A percentile compares a stretch with the other conserved stretches of the same genome.
Conservation (phyloP, 2,329 filamentous ascomycete species). For the Fusarium illudens region DNA sequence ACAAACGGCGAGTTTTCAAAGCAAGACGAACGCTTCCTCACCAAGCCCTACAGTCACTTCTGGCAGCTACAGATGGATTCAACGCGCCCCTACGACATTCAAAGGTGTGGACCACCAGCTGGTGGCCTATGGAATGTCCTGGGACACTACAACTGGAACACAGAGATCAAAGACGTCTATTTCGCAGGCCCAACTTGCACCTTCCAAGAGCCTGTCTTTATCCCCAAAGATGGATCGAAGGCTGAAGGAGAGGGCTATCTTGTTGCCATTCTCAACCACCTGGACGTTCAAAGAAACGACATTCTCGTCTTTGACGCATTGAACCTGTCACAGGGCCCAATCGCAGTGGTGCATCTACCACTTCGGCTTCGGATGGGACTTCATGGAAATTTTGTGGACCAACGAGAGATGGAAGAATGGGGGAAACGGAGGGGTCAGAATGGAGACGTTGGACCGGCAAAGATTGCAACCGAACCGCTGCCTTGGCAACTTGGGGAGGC, state of each 20-base stretch:
- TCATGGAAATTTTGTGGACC: slow-evolving; percentile 18
- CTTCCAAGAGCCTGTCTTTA: slow-evolving; percentile 11
- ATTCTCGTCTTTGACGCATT: slow-evolving; percentile 9
- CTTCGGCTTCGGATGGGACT: slow-evolving; percentile 14
- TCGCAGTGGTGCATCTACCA: not conserved
- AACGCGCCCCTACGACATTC: not conserved
- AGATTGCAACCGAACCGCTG: not conserved
- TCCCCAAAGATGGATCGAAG: not conserved
- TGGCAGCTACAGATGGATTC: slow-evolving; percentile 16
- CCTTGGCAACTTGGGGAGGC: not conserved
- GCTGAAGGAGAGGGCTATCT: slow-evolving; percentile 3
- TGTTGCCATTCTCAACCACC: slow-evolving; percentile 8
- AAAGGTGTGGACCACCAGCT: slow-evolving; percentile 5
- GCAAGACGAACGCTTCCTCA: slow-evolving; percentile 11
- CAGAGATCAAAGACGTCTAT: not conserved
- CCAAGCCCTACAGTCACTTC: slow-evolving; percentile 14
- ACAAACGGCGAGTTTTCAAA: slow-evolving; percentile 15
- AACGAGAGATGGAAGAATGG: slow-evolving; percentile 18
- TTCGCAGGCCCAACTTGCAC: slow-evolving; percentile 2
- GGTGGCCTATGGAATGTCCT: slow-evolving; percentile 15
- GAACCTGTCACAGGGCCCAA: not conserved
- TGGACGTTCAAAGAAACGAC: slow-evolving; percentile 12
- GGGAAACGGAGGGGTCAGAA: not conserved
- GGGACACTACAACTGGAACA: slow-evolving; percentile 11
- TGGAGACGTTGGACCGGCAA: not conserved